These are phyloP conservation scores for Eimeria maxima DNA, from an alignment of 169 alveolate species.

Conservation along the genomic window DNA sequence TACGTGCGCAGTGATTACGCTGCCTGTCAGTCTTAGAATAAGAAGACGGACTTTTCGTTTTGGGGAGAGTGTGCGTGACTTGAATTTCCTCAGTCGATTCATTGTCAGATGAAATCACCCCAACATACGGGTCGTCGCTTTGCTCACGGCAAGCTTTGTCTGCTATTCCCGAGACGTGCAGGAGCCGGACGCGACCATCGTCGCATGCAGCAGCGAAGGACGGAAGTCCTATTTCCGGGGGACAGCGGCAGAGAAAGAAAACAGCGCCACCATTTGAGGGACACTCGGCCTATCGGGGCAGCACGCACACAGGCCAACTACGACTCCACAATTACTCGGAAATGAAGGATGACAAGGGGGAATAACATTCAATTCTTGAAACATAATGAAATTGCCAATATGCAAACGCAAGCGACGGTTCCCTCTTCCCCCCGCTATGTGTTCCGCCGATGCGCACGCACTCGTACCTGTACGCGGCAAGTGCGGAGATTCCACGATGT, in stretches of 20 bases:
- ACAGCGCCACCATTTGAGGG: conserved; percentile 80
- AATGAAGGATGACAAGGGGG: neutral
- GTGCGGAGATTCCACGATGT: conserved; percentile 80
- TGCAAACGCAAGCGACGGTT: neutral
- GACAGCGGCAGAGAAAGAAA: conserved; percentile 56
- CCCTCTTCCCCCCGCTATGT: neutral
- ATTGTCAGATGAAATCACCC: neutral
- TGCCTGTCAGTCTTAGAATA: neutral
- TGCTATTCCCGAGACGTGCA: conserved; percentile 61
- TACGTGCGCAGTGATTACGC: neutral
- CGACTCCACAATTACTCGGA: neutral
- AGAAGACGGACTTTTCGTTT: conserved; percentile 17
- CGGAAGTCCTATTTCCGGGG: conserved; percentile 27
- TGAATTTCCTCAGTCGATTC: conserved; percentile 4
- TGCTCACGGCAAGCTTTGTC: conserved; percentile 33
- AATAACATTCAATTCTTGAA: neutral
- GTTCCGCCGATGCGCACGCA: neutral
- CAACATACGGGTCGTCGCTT: neutral
- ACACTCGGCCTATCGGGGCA: conserved; percentile 39
- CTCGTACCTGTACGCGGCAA: conserved; percentile 57
- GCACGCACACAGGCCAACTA: neutral
- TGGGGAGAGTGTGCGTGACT: conserved; percentile 50
- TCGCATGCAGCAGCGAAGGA: conserved; percentile 84
- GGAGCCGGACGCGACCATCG: conserved; percentile 81
- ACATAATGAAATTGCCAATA: neutral